Percentiles rank a stretch among this genome's conserved stretches.
phyloP scores from a whole-genome alignment of 108 stramenopile genomes.

The Skeletonema grethae region DNA sequence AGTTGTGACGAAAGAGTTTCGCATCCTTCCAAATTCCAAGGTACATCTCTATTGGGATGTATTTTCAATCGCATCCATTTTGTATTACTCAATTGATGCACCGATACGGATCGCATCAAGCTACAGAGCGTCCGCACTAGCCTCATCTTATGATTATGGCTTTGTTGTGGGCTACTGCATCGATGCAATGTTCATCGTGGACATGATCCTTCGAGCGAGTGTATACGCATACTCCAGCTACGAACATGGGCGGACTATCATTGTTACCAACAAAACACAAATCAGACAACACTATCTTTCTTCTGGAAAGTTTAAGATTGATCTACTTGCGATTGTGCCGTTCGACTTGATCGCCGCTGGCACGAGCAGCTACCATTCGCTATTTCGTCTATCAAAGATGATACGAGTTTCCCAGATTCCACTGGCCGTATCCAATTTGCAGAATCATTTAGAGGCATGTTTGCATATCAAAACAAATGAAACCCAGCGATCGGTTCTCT shows the following conservation, averaged over 20 bases:
- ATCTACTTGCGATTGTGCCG: constrained; percentile 38
- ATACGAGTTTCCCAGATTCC: constrained; percentile 43
- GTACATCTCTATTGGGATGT: constrained; percentile 51
- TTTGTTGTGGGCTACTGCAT: constrained; percentile 39
- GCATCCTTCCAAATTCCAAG: constrained; percentile 42
- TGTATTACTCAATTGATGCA: constrained; percentile 33
- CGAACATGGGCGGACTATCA: constrained; percentile 28
- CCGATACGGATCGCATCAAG: constrained; percentile 39
- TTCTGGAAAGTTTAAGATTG: constrained; percentile 30
- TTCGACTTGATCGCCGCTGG: constrained; percentile 37
- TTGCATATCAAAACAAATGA: constrained; percentile 47
- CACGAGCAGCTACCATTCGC: constrained; percentile 27
- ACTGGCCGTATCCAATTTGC: constrained; percentile 22
- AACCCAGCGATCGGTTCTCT: constrained; percentile 37
- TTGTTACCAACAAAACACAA: constrained; percentile 24
- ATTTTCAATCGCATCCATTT: constrained; percentile 23
- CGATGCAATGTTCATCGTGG: constrained; percentile 41
- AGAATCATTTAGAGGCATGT: constrained; percentile 42
- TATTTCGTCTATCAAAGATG: constrained; percentile 44
- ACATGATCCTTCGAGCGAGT: constrained; percentile 40
- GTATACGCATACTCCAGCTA: constrained; percentile 29
- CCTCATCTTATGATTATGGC: constrained; percentile 26
- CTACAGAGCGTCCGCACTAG: constrained; percentile 9
- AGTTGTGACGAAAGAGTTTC: constrained; percentile 30
- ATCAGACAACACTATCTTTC: constrained; percentile 29